Evolutionary conservation across 805 yeast genomes (phyloP).

Genomic region (Debaryomyces tyrocola): DNA sequence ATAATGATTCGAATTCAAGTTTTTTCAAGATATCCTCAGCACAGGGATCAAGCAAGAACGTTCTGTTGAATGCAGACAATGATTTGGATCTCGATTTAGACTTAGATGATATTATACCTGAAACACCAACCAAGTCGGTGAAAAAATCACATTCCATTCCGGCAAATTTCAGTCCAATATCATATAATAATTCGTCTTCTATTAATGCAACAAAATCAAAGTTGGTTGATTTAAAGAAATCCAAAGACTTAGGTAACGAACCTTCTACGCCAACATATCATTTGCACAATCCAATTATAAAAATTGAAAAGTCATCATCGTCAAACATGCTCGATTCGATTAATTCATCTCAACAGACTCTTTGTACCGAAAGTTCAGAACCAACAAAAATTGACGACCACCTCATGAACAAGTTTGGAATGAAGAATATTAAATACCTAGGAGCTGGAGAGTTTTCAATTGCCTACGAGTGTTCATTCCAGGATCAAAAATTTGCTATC

Average conservation of each 20-base stretch:
- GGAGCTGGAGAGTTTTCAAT: slow-evolving; percentile 90
- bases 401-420: slow-evolving; percentile 50
- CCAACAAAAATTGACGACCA: slow-evolving; percentile 37
- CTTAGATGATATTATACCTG: slow-evolving; percentile 24
- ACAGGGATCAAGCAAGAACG: slow-evolving; percentile 11
- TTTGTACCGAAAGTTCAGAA: background rate
- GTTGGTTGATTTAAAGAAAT: background rate
- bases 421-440: slow-evolving; percentile 58
- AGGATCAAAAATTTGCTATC: slow-evolving; percentile 74
- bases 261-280: slow-evolving; percentile 19
- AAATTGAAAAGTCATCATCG: background rate
- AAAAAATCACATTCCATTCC: slow-evolving; percentile 29
- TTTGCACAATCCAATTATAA: background rate
- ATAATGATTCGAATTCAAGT: slow-evolving; percentile 33
- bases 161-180: slow-evolving; percentile 25
- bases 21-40: slow-evolving; percentile 30
- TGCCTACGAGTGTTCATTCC: slow-evolving; percentile 79
- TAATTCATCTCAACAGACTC: slow-evolving; percentile 21
- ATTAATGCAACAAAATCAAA: slow-evolving; percentile 1
- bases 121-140: slow-evolving; percentile 40
- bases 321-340: slow-evolving; percentile 14
- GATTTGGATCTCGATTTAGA: slow-evolving; percentile 14
- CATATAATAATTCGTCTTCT: slow-evolving; percentile 4
- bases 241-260: slow-evolving; percentile 6
- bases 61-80: slow-evolving; percentile 5